Evolutionary conservation across 176 grass and related monocot species (phyloP).

Genomic region (Themeda triandra): DNA sequence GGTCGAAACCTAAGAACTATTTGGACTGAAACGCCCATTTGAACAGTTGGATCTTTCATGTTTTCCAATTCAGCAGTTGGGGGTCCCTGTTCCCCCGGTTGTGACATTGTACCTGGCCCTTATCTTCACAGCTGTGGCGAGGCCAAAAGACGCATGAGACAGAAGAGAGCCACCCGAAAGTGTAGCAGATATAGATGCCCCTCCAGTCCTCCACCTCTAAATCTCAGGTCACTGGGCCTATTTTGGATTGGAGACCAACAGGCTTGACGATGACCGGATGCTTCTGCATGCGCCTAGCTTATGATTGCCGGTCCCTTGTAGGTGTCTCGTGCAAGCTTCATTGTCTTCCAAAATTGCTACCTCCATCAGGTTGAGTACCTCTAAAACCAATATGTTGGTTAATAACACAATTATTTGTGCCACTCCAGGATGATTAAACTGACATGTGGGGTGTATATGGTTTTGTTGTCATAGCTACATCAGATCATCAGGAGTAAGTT

Average conservation of each 20-base stretch:
- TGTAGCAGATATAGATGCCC: conserved; percentile 32
- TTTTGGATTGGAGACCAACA: conserved; percentile 36
- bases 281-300: conserved; percentile 17
- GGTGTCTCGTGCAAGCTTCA: neutral
- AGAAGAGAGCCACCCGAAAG: conserved; percentile 42
- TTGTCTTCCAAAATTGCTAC: neutral
- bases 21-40: neutral
- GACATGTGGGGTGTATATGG: neutral
- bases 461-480: neutral
- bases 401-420: neutral
- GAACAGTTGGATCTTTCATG: neutral
- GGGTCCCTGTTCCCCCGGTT: neutral
- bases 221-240: conserved; percentile 9
- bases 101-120: conserved; percentile 40
- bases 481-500: conserved; percentile 7
- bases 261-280: conserved; percentile 23
- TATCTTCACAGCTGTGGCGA: conserved; percentile 39
- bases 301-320: conserved; percentile 20
- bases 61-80: conserved; percentile 14
- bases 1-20: neutral
- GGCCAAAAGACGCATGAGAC: conserved; percentile 21
- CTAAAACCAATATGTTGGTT: neutral
- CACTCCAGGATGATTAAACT: neutral
- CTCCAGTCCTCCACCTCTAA: neutral
- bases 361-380: neutral